phyloP scores from a whole-genome alignment of 345 rosid species.

The Chamaenerion angustifolium region DNA sequence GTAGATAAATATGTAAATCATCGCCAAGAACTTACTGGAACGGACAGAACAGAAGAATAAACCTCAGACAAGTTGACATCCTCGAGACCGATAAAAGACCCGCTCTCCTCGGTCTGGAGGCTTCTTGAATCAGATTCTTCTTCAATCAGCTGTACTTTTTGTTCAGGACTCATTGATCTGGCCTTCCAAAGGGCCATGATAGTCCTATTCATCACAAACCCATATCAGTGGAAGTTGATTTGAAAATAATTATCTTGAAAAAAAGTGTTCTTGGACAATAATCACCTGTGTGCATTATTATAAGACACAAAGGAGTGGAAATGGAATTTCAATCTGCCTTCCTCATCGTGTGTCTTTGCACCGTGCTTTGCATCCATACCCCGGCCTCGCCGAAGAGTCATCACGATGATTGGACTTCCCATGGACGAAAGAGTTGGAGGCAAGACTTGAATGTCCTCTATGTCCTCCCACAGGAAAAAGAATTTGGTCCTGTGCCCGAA shows the following conservation, averaged over 20 bases:
- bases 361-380: conserved; percentile 90
- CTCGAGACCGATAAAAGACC: conserved; percentile 68
- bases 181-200: conserved; percentile 98
- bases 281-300: conserved; percentile 73
- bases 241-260: not conserved
- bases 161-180: conserved; percentile 80
- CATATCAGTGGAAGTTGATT: not conserved
- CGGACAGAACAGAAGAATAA: conserved; percentile 40
- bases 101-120: conserved; percentile 68
- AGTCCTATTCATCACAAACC: conserved; percentile 35
- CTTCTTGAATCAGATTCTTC: conserved; percentile 71
- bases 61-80: conserved; percentile 78
- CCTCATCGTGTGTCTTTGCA: conserved; percentile 74
- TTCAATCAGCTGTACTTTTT: conserved; percentile 81
- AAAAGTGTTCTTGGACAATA: not conserved
- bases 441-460: conserved; percentile 29
- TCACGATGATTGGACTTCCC: conserved; percentile 79
- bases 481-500: conserved; percentile 88
- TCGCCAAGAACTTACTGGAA: conserved; percentile 43
- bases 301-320: conserved; percentile 95
- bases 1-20: no score
- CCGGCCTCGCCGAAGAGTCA: conserved; percentile 64
- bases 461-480: conserved; percentile 87
- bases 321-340: conserved; percentile 87
- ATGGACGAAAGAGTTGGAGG: conserved; percentile 82